Conservation (phyloP, 140 eudicot species). For the Ambrosia hybrid region DNA sequence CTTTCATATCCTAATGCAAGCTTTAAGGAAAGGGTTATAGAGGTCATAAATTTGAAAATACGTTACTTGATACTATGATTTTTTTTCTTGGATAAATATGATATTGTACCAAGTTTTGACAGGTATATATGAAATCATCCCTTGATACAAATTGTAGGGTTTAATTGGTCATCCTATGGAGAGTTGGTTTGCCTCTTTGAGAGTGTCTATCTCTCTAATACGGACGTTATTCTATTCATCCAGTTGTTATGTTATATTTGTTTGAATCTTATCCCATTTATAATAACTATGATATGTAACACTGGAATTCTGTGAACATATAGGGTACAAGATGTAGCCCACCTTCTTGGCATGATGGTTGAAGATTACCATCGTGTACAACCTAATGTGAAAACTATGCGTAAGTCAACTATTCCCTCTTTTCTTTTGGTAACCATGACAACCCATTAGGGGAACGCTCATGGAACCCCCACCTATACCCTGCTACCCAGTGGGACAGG, state of each 20-base stretch:
- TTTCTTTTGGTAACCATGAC: not conserved
- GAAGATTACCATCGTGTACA: slow-evolving; percentile 82
- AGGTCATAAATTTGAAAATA: too few species aligned
- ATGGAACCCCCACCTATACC: not conserved
- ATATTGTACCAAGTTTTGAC: too few species aligned
- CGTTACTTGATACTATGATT: too few species aligned
- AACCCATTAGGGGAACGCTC: not conserved
- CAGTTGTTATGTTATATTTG: not conserved
- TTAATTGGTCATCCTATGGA: not conserved
- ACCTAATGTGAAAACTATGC: slow-evolving; percentile 82
- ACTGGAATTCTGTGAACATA: slow-evolving; percentile 10
- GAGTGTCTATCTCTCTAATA: not conserved
- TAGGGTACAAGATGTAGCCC: slow-evolving; percentile 98
- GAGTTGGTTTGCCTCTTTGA: not conserved
- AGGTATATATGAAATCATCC: not conserved
- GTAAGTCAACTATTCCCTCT: slow-evolving; percentile 47
- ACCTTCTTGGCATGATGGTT: slow-evolving; percentile 94
- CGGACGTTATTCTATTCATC: not conserved
- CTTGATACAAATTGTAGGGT: not conserved
- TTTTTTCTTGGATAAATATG: too few species aligned
- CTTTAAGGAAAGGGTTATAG: too few species aligned
- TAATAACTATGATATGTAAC: not conserved
- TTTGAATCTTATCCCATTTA: not conserved
- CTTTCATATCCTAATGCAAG: too few species aligned
- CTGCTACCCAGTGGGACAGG: not conserved